Conservation (phyloP, 345 rosid species). For the Gossypium ekmanianum region DNA sequence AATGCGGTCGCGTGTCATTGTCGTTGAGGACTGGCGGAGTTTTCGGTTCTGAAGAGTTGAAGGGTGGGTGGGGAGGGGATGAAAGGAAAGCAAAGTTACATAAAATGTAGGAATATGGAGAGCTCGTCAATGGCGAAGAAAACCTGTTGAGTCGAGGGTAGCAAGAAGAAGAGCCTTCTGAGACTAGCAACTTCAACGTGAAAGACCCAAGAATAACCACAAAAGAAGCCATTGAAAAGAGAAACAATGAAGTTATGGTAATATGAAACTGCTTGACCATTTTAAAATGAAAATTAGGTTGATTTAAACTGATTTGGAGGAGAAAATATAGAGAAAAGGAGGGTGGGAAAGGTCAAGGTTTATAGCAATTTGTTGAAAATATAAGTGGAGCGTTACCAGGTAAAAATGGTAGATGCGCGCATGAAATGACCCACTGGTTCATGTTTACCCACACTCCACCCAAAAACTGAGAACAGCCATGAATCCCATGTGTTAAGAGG, state of each 20-base stretch:
- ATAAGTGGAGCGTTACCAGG: conserved; percentile 20
- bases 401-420: not conserved
- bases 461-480: not conserved
- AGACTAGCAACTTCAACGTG: conserved; percentile 18
- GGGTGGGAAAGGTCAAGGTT: not conserved
- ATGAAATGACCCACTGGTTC: not conserved
- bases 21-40: conserved; percentile 12
- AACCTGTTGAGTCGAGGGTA: conserved; percentile 3
- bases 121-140: not conserved
- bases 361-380: not conserved
- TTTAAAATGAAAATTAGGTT: not conserved
- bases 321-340: not conserved
- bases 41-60: not conserved
- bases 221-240: conserved; percentile 22
- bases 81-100: conserved; percentile 15
- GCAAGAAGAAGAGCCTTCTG: conserved; percentile 16
- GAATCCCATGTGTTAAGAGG: not conserved
- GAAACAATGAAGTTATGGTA: conserved; percentile 12
- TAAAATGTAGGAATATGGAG: conserved; percentile 1
- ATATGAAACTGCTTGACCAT: conserved; percentile 20
- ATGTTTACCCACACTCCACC: not conserved
- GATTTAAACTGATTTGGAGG: conserved; percentile 4
- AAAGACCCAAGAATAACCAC: conserved; percentile 24
- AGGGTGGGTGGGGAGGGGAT: not conserved
- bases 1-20: conserved; percentile 14